Evolutionary conservation across 2,329 filamentous ascomycete species (phyloP), one percentile per base, ranked within the genome.

Genomic region (Xylaria sp.): DNA sequence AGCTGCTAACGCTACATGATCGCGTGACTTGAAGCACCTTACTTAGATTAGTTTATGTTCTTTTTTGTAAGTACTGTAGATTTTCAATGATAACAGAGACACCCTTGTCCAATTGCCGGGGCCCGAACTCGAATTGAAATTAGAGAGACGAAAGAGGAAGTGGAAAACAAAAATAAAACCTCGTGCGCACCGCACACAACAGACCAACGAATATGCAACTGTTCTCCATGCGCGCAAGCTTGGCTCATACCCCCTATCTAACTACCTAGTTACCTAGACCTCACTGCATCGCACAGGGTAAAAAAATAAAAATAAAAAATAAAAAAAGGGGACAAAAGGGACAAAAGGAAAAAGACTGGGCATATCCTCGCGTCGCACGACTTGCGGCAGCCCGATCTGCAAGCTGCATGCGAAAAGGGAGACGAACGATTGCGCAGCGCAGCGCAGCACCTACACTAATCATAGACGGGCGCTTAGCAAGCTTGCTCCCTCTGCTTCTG

Each of bases 401-500:
- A 66, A 36, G 63, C 55, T 60, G 65, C 67, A 70, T 56, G 65
- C 61, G 45, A 66, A 41, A 57, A 55, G 53, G 25, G 50, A 34
- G 18, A 60, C 41, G 50, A 65, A 58, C 61, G 36, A n/a, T 36
- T 15, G 34, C 10, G 10, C 23, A 9, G 25, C 15, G 8, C 18
- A 15, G 23, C 6, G 20, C 32, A 32, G n/a, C 34, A 36, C 57
- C 45, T n/a, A n/a, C n/a, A n/a, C n/a, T 63, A 63, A 63, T 59
- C 58, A 65, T 64, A 62, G 57, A 59, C 62, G 63, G 62, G 68
- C 68, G 68, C 68, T 66, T 70, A 70, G 41, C 56, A 63, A 5
- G 13, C 15, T 23, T 2, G 1, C 25, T 13, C 8, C 4, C 20
- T 23, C 20, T 13, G 6, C 10, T 43, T 50, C 68, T 68, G 60